Conservation (phyloP, 2,329 filamentous ascomycete species). For the Trichoderma afroharzianum region DNA sequence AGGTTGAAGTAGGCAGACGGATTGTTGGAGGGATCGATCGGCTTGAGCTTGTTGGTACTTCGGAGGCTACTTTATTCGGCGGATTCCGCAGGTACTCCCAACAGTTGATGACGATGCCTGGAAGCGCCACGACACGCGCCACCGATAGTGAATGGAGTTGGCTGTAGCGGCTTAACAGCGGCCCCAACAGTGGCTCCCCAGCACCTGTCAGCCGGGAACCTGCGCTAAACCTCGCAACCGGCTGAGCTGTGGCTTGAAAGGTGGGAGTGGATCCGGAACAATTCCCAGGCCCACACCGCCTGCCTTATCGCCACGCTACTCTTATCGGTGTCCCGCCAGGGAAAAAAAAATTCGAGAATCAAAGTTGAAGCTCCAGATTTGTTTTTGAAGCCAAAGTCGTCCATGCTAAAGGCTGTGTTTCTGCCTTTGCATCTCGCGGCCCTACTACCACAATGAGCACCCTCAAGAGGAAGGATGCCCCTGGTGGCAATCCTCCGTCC, state of each 20-base stretch:
- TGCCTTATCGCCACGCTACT: slow-evolving; percentile 17
- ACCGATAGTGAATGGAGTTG: not conserved
- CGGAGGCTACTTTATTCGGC: slow-evolving; percentile 1
- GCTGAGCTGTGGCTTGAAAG: slow-evolving; percentile 5
- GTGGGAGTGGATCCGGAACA: slow-evolving; percentile 20
- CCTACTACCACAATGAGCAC: slow-evolving; percentile 47
- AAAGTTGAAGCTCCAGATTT: slow-evolving; percentile 2
- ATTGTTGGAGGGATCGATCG: not conserved
- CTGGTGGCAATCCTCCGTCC: slow-evolving; percentile 46
- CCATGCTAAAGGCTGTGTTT: slow-evolving; percentile 2
- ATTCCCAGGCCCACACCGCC: slow-evolving; percentile 17
- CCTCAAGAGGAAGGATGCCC: slow-evolving; percentile 57
- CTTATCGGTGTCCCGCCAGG: slow-evolving; percentile 29
- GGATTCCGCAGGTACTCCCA: not conserved
- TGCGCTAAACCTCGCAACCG: not conserved
- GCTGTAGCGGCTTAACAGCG: not conserved
- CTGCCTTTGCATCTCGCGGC: slow-evolving; percentile 19
- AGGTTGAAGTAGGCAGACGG: not conserved
- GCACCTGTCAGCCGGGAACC: not conserved
- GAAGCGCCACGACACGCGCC: slow-evolving; percentile 10
- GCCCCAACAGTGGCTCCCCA: not conserved
- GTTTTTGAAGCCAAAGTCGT: slow-evolving; percentile 12
- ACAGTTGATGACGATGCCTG: slow-evolving; percentile 17
- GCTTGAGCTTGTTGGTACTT: not conserved
- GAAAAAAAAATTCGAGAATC: slow-evolving; percentile 30